Percentiles rank a stretch among this genome's conserved stretches.
Evolutionary conservation across 176 grass and related monocot genomes (phyloP).

Genomic region (Elaeis guineensis): DNA sequence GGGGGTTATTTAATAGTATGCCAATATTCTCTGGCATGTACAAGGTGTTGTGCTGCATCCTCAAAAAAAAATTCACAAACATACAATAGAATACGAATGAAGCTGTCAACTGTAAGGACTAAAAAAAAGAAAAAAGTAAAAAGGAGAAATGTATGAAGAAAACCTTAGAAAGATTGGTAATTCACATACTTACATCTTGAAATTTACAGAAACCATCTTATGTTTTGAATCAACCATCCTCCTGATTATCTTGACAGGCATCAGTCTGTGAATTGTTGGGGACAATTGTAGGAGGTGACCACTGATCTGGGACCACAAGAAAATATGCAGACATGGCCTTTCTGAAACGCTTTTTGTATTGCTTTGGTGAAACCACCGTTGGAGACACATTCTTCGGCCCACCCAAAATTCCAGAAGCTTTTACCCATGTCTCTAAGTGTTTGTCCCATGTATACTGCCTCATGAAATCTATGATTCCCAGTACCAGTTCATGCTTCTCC

Average conservation of each 20-base stretch:
- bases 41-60: too few relatives aligned
- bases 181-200: slow-evolving; percentile 12
- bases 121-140: slow-evolving; percentile 26
- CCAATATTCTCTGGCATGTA: too few relatives aligned
- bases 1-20: too few relatives aligned
- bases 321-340: slow-evolving; percentile 96
- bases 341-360: slow-evolving; percentile 91
- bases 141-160: slow-evolving; percentile 15
- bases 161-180: neutral
- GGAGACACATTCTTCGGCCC: slow-evolving; percentile 85
- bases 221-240: slow-evolving; percentile 15
- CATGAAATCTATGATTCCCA: slow-evolving; percentile 98
- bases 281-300: slow-evolving; percentile 43
- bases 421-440: slow-evolving; percentile 95
- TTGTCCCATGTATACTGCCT: slow-evolving; percentile 99
- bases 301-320: slow-evolving; percentile 89
- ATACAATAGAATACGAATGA: slow-evolving; percentile 4
- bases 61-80: too few relatives aligned
- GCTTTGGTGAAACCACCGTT: slow-evolving; percentile 92
- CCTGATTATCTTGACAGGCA: slow-evolving; percentile 27
- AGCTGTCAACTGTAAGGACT: neutral
- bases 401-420: slow-evolving; percentile 92
- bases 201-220: slow-evolving; percentile 22
- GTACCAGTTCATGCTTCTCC: slow-evolving; percentile 65
- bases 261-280: slow-evolving; percentile 41